Evolutionary conservation across 2,329 filamentous ascomycete genomes (phyloP).

Genomic region (Cadophora sp.): DNA sequence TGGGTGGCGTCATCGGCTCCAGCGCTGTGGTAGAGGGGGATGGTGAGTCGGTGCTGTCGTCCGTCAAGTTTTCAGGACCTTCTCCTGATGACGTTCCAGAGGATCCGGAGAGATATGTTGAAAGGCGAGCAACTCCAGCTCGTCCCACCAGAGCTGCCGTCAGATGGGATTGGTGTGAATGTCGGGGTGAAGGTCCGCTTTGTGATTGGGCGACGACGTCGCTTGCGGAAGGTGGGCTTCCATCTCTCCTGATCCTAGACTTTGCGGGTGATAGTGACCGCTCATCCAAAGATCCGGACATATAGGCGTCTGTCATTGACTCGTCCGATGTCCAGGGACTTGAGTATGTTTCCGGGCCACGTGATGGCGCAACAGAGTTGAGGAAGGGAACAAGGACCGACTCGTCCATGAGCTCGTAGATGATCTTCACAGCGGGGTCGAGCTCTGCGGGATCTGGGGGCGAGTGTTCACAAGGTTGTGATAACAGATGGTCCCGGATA

Average conservation of each 20-base stretch:
- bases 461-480: conserved; percentile 62
- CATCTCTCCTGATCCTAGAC: conserved; percentile 33
- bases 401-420: conserved; percentile 97
- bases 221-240: conserved; percentile 37
- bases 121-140: conserved; percentile 35
- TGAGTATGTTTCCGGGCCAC: conserved; percentile 34
- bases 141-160: conserved; percentile 37
- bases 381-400: conserved; percentile 93
- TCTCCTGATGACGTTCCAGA: conserved; percentile 56
- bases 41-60: conserved; percentile 69
- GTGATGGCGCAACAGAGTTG: conserved; percentile 54
- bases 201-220: conserved; percentile 36
- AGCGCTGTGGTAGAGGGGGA: conserved; percentile 55
- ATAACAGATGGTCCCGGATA: conserved; percentile 82
- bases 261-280: conserved; percentile 37
- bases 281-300: conserved; percentile 41
- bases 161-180: conserved; percentile 41
- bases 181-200: conserved; percentile 35
- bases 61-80: conserved; percentile 59
- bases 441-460: conserved; percentile 79
- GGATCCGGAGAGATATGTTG: conserved; percentile 37
- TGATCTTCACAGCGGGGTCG: conserved; percentile 83
- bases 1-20: conserved; percentile 77
- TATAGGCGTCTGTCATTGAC: conserved; percentile 39
- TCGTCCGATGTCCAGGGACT: conserved; percentile 44